Evolutionary conservation across 2,329 filamentous ascomycete species (phyloP).

Genomic region (Penicillium sp.): DNA sequence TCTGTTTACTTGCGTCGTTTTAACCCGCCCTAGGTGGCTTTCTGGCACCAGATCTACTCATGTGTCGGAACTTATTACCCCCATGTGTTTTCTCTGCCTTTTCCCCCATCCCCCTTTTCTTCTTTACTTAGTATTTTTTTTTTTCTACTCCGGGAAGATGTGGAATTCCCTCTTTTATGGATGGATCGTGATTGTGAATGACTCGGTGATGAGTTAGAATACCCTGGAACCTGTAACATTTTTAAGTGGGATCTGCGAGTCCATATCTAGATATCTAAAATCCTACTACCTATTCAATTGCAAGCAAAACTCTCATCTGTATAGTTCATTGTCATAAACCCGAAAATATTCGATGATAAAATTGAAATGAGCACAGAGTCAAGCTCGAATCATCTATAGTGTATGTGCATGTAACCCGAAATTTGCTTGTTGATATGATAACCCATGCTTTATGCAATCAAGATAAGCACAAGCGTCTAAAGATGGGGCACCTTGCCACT

Average conservation of each 20-base stretch:
- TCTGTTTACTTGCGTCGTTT: background rate
- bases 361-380: too few species aligned
- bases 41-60: background rate
- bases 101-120: background rate
- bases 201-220: constrained; percentile 20
- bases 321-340: too few species aligned
- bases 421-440: too few species aligned
- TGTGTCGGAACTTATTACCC: background rate
- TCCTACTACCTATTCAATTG: background rate
- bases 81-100: background rate
- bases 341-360: too few species aligned
- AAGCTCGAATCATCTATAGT: too few species aligned
- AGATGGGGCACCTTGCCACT: constrained; percentile 76
- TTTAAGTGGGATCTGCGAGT: constrained; percentile 4
- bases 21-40: background rate
- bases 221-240: constrained; percentile 18
- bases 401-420: too few species aligned
- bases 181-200: constrained; percentile 11
- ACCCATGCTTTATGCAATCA: background rate
- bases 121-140: constrained; percentile 4
- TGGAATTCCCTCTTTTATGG: constrained; percentile 8
- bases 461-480: background rate
- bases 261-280: constrained; percentile 15
- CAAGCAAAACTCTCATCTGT: too few species aligned
- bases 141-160: constrained; percentile 3